Conservation (phyloP, 768 basidiomycete genomes). For the Psilocybe cyanescens region DNA sequence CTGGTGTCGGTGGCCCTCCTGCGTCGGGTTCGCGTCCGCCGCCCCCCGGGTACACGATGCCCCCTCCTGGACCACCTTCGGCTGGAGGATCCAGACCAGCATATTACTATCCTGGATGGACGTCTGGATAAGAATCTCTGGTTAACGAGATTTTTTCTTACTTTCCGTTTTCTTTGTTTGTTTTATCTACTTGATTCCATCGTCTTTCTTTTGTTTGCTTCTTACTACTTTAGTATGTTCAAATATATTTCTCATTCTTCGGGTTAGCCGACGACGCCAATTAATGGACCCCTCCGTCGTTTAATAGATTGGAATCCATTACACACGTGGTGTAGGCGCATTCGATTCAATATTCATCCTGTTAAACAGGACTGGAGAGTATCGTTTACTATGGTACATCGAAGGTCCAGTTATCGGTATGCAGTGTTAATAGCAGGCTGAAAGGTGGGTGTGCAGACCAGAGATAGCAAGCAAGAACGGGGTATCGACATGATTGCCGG, state of each 20-base stretch:
- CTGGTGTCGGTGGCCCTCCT: not conserved
- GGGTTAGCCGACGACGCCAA: not conserved
- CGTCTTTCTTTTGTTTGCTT: not conserved
- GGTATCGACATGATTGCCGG: not conserved
- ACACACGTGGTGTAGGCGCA: not conserved
- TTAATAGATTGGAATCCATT: too few species aligned
- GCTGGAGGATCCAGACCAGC: not conserved
- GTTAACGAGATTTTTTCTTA: not conserved
- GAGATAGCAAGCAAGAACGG: not conserved
- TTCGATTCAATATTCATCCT: not conserved
- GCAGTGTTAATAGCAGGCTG: too few species aligned
- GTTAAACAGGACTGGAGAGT: too few species aligned
- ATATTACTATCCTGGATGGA: conserved; percentile 15
- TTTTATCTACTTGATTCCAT: not conserved
- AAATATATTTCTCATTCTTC: not conserved
- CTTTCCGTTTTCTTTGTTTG: not conserved
- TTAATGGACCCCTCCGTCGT: not conserved
- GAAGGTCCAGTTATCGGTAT: too few species aligned
- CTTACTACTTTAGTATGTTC: not conserved
- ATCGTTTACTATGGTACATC: too few species aligned
- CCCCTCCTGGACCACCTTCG: not conserved
- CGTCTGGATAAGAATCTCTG: not conserved
- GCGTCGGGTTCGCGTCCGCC: not conserved
- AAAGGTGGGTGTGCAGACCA: not conserved
- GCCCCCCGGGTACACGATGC: not conserved